phyloP scores from a whole-genome alignment of 1,139 yeast genomes.

The Nematodospora anomalae region DNA sequence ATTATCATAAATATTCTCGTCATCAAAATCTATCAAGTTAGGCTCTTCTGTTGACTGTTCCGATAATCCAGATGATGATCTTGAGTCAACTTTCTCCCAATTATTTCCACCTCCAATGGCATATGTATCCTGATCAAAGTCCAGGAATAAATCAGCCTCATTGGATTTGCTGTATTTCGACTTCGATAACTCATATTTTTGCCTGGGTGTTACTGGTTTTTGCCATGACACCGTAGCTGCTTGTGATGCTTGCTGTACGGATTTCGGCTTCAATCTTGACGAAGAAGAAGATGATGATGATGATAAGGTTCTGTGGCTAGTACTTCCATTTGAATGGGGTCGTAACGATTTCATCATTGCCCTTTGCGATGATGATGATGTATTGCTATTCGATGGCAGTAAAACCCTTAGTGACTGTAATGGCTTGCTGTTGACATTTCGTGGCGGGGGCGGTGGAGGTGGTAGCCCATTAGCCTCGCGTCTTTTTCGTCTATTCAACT shows the following conservation, averaged over 20 bases:
- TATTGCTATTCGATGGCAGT: slow-evolving; percentile 7
- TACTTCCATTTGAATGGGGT: slow-evolving; percentile 17
- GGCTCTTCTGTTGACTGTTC: slow-evolving; percentile 15
- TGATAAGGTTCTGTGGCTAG: slow-evolving; percentile 12
- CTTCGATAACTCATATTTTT: slow-evolving; percentile 13
- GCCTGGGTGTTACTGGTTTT: slow-evolving; percentile 20
- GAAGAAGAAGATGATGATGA: slow-evolving; percentile 13
- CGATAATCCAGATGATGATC: slow-evolving; percentile 17
- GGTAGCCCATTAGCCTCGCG: slow-evolving; percentile 15
- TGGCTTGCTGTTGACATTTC: slow-evolving; percentile 15
- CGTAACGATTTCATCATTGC: slow-evolving; percentile 42
- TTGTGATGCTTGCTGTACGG: slow-evolving; percentile 29
- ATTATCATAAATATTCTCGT: slow-evolving; percentile 14
- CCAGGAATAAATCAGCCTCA: slow-evolving; percentile 34
- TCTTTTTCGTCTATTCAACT: slow-evolving; percentile 25
- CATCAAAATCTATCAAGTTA: slow-evolving; percentile 40
- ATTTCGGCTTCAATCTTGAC: slow-evolving; percentile 8
- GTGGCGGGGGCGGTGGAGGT: slow-evolving; percentile 17
- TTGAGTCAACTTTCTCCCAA: slow-evolving; percentile 31
- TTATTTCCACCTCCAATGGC: slow-evolving; percentile 10
- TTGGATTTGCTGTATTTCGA: slow-evolving; percentile 17
- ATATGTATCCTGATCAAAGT: slow-evolving; percentile 45
- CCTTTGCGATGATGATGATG: slow-evolving; percentile 16
- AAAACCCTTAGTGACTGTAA: slow-evolving; percentile 31
- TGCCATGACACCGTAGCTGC: slow-evolving; percentile 53